Evolutionary conservation across 179 eudicot species (phyloP).

Genomic region (Nepenthes alata): DNA sequence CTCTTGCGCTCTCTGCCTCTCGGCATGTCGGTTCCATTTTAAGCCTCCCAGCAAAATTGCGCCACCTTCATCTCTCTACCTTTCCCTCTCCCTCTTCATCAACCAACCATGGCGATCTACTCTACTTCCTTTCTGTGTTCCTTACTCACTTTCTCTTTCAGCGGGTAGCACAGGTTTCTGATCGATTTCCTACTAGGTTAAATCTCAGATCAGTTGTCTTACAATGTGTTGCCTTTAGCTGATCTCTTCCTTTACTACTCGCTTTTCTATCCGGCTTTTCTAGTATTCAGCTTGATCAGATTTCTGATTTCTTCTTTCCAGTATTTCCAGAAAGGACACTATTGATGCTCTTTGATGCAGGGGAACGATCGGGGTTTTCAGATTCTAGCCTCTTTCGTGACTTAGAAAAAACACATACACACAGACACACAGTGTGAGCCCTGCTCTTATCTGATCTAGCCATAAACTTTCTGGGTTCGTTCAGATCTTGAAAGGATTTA

Average conservation of each 20-base stretch:
- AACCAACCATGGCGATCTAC: constrained; percentile 3
- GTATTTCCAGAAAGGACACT: not conserved
- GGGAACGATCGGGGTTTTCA: constrained; percentile 9
- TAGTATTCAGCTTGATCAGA: not conserved
- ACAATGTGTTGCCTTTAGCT: not conserved
- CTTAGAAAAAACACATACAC: not conserved
- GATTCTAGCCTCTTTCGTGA: not conserved
- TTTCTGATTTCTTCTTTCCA: not conserved
- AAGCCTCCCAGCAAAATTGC: constrained; percentile 4
- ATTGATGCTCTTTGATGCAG: no score
- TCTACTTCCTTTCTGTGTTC: not conserved
- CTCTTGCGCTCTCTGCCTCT: not conserved
- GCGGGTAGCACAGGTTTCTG: no score
- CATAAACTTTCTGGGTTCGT: constrained; percentile 21
- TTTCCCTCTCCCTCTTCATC: not conserved
- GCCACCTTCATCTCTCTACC: constrained; percentile 2
- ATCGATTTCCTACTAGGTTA: no score
- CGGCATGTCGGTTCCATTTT: not conserved
- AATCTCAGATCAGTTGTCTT: not conserved
- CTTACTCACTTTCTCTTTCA: not conserved
- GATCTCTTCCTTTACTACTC: constrained; percentile 13
- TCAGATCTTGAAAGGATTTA: constrained; percentile 14
- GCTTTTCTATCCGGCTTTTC: not conserved
- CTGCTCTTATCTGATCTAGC: constrained; percentile 10
- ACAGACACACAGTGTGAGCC: constrained; percentile 3